Evolutionary conservation across 345 rosid genomes (phyloP).

Genomic region (Boechera stricta): DNA sequence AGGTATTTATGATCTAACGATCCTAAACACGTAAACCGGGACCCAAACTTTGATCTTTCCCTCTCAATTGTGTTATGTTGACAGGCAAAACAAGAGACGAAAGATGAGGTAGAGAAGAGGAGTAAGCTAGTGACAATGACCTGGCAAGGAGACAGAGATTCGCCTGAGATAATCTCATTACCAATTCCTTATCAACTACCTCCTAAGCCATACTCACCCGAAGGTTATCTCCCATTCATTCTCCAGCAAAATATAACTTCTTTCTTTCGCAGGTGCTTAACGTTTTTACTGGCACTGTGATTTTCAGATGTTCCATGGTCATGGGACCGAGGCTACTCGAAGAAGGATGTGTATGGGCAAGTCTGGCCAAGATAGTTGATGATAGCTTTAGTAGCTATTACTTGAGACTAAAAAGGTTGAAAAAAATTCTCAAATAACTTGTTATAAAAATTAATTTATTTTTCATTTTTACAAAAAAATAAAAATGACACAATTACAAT

Average conservation of each 20-base stretch:
- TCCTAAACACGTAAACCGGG: not conserved
- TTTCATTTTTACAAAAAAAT: no score
- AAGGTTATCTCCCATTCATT: constrained; percentile 52
- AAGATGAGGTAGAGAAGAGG: constrained; percentile 35
- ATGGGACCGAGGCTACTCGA: constrained; percentile 78
- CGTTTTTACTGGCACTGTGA: not conserved
- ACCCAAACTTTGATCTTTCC: constrained; percentile 13
- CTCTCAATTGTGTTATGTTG: constrained; percentile 4
- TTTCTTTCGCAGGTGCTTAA: constrained; percentile 1
- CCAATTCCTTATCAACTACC: constrained; percentile 89
- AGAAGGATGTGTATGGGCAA: constrained; percentile 86
- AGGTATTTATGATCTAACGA: constrained; percentile 19
- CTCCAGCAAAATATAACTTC: not conserved
- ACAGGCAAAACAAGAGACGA: constrained; percentile 33
- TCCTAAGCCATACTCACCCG: constrained; percentile 68
- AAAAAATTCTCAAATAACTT: no score
- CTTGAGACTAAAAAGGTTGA: no score
- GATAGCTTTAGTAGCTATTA: constrained; percentile 1
- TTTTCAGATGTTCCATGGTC: constrained; percentile 90
- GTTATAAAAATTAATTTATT: no score
- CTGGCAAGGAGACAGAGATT: constrained; percentile 58
- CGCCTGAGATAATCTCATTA: constrained; percentile 58
- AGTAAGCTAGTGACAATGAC: constrained; percentile 68
- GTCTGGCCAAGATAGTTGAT: constrained; percentile 68
- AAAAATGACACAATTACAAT: no score